Evolutionary conservation across 371 early-diverging fungal genomes (phyloP).

Genomic region (Neoconidiobolus thromboides): DNA sequence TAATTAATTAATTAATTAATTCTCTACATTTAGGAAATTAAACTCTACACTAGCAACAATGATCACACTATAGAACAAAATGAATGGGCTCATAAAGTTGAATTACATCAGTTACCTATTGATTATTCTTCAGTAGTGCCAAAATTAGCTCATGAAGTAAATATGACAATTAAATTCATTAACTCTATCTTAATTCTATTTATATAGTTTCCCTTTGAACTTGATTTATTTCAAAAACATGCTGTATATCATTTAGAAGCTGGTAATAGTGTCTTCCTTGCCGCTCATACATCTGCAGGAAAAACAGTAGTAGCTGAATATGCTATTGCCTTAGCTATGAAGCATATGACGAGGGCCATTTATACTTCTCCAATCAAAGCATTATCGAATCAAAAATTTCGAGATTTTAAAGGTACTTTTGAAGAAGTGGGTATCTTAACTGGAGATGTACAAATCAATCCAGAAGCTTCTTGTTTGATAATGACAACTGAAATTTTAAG

Average conservation of each 20-base stretch:
- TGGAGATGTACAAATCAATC: slow-evolving; percentile 96
- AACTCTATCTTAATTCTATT: background rate
- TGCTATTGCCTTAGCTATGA: slow-evolving; percentile 82
- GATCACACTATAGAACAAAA: slow-evolving; percentile 12
- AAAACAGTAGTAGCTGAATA: slow-evolving; percentile 99
- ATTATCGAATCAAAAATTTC: slow-evolving; percentile 97
- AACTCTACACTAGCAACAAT: background rate
- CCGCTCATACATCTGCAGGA: slow-evolving; percentile 99
- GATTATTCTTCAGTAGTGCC: slow-evolving; percentile 72
- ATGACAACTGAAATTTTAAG: slow-evolving; percentile 99
- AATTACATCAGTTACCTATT: slow-evolving; percentile 58
- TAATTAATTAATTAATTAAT: slow-evolving; percentile 6
- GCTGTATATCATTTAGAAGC: slow-evolving; percentile 91
- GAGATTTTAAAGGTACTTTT: slow-evolving; percentile 86
- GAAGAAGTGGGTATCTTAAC: slow-evolving; percentile 86
- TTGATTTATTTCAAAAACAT: slow-evolving; percentile 97
- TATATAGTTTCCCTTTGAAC: slow-evolving; percentile 71
- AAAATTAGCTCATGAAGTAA: slow-evolving; percentile 53
- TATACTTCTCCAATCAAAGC: slow-evolving; percentile 99
- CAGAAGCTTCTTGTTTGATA: slow-evolving; percentile 88
- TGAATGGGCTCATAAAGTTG: slow-evolving; percentile 89
- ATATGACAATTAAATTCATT: background rate
- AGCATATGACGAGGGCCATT: slow-evolving; percentile 93
- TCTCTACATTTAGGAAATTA: slow-evolving; percentile 8
- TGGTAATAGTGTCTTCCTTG: slow-evolving; percentile 93